Evolutionary conservation across 1,284 basidiomycete genomes (phyloP).

Genomic region (Schizophyllum amplum): DNA sequence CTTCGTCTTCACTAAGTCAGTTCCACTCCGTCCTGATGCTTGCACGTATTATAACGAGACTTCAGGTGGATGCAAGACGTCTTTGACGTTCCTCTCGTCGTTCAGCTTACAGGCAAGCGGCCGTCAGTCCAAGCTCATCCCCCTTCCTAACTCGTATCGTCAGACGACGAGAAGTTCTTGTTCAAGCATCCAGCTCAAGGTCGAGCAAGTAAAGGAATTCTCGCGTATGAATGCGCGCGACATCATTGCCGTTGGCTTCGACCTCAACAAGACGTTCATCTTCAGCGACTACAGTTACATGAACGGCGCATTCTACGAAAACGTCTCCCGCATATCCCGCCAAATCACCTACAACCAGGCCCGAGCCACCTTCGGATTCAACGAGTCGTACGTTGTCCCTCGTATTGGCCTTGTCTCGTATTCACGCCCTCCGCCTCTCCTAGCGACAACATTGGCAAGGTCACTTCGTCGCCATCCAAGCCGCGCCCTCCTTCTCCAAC

Average conservation of each 20-base stretch:
- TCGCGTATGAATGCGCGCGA: constrained; percentile 86
- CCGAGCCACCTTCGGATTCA: constrained; percentile 95
- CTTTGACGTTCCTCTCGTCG: constrained; percentile 89
- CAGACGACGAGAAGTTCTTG: constrained; percentile 98
- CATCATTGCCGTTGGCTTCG: constrained; percentile 95
- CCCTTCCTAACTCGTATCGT: constrained; percentile 1
- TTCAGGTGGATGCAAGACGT: constrained; percentile 93
- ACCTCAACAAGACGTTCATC: constrained; percentile 92
- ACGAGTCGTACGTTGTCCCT: constrained; percentile 66
- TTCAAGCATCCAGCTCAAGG: constrained; percentile 92
- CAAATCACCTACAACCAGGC: constrained; percentile 92
- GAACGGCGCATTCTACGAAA: constrained; percentile 90
- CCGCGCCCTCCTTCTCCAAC: constrained; percentile 94
- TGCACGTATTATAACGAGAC: constrained; percentile 1
- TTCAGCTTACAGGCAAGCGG: constrained; percentile 81
- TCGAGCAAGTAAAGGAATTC: constrained; percentile 85
- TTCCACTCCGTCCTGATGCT: constrained; percentile 8
- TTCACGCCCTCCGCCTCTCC: not conserved
- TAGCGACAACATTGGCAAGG: constrained; percentile 97
- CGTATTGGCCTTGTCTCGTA: not conserved
- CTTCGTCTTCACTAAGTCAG: constrained; percentile 94
- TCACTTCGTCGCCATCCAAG: constrained; percentile 97
- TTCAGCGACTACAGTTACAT: constrained; percentile 91
- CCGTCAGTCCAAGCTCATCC: not conserved
- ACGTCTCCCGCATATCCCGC: constrained; percentile 88